These are phyloP conservation scores for Didymella pomorum DNA, from an alignment of 2,329 filamentous ascomycete genomes.

Conservation along the genomic window DNA sequence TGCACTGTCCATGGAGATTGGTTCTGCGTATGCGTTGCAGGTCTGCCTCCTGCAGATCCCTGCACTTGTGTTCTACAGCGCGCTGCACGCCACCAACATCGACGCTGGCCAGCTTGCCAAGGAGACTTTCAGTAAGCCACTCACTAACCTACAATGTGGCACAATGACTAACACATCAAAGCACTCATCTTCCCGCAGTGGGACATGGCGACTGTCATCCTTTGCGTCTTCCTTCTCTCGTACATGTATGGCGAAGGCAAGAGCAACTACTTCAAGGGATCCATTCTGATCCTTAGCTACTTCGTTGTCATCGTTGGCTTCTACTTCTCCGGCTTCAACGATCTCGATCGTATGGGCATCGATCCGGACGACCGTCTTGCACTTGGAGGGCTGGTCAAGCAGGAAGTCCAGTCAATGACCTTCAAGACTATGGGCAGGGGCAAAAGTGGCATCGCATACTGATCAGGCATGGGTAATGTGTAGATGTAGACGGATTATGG, in stretches of 20 bases:
- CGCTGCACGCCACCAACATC: constrained; percentile 69
- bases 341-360: constrained; percentile 55
- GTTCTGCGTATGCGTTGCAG: constrained; percentile 94
- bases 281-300: constrained; percentile 91
- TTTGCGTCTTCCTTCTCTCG: constrained; percentile 94
- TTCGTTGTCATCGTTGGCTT: constrained; percentile 91
- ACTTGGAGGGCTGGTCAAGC: constrained; percentile 40
- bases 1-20: constrained; percentile 98
- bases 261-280: constrained; percentile 99
- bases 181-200: constrained; percentile 96
- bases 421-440: constrained; percentile 45
- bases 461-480: neutral
- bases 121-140: constrained; percentile 71
- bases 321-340: constrained; percentile 77
- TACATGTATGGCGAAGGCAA: constrained; percentile 99
- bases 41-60: constrained; percentile 95
- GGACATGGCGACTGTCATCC: constrained; percentile 97
- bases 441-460: constrained; percentile 39
- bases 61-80: constrained; percentile 89
- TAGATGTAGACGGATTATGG: neutral
- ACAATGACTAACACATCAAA: constrained; percentile 27
- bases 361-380: constrained; percentile 48
- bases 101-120: constrained; percentile 62
- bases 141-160: neutral
- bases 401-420: constrained; percentile 44